phyloP scores from a whole-genome alignment of 2,329 filamentous ascomycete species.

The Teratosphaeria destructans region DNA sequence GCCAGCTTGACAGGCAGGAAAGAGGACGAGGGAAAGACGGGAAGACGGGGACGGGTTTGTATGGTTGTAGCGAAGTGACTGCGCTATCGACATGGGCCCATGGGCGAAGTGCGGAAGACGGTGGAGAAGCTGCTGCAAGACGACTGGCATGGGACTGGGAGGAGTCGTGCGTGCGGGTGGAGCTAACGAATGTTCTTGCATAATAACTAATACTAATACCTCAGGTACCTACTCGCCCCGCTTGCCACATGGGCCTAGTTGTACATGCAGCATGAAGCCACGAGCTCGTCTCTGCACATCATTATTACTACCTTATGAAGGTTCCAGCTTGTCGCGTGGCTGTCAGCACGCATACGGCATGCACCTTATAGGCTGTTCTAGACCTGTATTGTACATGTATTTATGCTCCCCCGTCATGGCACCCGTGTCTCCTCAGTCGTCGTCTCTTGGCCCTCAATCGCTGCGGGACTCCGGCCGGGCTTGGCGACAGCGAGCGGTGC shows the following conservation, averaged over 20 bases:
- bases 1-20: conserved; percentile 8
- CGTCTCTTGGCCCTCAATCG: background rate
- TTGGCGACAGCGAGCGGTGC: background rate
- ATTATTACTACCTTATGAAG: background rate
- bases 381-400: background rate
- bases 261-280: background rate
- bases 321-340: background rate
- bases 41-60: background rate
- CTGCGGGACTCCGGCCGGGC: background rate
- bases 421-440: background rate
- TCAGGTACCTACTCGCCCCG: background rate
- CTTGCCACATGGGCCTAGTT: background rate
- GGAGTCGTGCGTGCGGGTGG: background rate
- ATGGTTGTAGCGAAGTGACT: background rate
- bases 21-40: background rate
- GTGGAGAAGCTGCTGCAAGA: background rate
- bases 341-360: background rate
- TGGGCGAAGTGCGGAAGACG: background rate
- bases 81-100: background rate
- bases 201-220: background rate
- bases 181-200: background rate
- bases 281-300: background rate
- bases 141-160: background rate
- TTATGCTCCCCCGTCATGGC: background rate
- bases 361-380: background rate